Conservation (phyloP, 176 grass and related monocot genomes). For the bread wheat (Triticum aestivum) region IWGSC_CS_RefSeq_v2.1 NC_057808.1:447290185-447290684, state of each 20-base stretch:
- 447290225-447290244: slow-evolving; percentile 79
- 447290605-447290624: slow-evolving; percentile 88
- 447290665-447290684: slow-evolving; percentile 48
- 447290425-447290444: slow-evolving; percentile 71
- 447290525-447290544: slow-evolving; percentile 72
- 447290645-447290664: slow-evolving; percentile 53
- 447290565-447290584: slow-evolving; percentile 48
- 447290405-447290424: slow-evolving; percentile 99
- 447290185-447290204: slow-evolving; percentile 79
- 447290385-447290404: slow-evolving; percentile 68
- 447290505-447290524: slow-evolving; percentile 70
- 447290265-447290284: slow-evolving; percentile 55
- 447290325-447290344: slow-evolving; percentile 84
- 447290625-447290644: slow-evolving; percentile 80
- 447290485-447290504: slow-evolving; percentile 69
- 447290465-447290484: slow-evolving; percentile 76
- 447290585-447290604: slow-evolving; percentile 55
- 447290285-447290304: slow-evolving; percentile 85
- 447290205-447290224: slow-evolving; percentile 48
- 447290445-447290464: slow-evolving; percentile 72
- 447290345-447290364: slow-evolving; percentile 67
- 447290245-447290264: slow-evolving; percentile 66
- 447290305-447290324: slow-evolving; percentile 94
- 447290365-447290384: slow-evolving; percentile 72
- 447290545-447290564: not conserved